phyloP scores from a whole-genome alignment of 2,329 filamentous ascomycete species.

The Pyricularia sp. region DNA sequence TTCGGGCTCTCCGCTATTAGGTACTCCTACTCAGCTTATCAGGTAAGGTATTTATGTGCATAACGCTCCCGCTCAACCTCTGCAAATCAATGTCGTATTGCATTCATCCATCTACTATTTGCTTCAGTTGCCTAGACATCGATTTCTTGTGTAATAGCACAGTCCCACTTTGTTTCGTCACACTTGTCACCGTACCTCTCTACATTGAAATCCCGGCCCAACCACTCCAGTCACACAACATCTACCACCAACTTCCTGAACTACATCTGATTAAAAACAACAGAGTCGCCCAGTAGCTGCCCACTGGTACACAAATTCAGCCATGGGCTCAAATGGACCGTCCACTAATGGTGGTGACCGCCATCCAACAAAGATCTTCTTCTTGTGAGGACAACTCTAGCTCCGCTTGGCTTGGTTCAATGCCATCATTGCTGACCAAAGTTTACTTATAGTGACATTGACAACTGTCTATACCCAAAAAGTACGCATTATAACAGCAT shows the following conservation, averaged over 20 bases:
- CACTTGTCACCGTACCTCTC: neutral
- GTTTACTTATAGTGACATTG: constrained; percentile 76
- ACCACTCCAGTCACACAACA: neutral
- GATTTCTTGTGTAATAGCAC: too few species aligned
- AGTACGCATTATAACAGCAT: constrained; percentile 35
- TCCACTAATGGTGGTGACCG: neutral
- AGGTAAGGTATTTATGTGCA: neutral
- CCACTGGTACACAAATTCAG: neutral
- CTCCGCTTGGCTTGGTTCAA: too few species aligned
- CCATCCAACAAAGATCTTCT: constrained; percentile 24
- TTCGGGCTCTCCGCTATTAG: neutral
- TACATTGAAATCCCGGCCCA: neutral
- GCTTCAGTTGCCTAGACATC: too few species aligned
- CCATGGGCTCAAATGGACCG: neutral
- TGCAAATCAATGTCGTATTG: neutral
- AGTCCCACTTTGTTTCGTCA: neutral
- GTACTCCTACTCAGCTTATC: neutral
- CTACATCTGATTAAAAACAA: neutral
- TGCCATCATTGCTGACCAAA: neutral
- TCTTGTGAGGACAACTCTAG: constrained; percentile 27
- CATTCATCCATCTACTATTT: neutral
- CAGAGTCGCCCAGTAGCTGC: neutral
- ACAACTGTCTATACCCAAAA: constrained; percentile 93
- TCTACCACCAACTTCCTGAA: neutral
- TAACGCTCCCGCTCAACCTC: neutral